Evolutionary conservation across 176 grass and related monocot species (phyloP).

Genomic region (Oryza glumipatula): DNA sequence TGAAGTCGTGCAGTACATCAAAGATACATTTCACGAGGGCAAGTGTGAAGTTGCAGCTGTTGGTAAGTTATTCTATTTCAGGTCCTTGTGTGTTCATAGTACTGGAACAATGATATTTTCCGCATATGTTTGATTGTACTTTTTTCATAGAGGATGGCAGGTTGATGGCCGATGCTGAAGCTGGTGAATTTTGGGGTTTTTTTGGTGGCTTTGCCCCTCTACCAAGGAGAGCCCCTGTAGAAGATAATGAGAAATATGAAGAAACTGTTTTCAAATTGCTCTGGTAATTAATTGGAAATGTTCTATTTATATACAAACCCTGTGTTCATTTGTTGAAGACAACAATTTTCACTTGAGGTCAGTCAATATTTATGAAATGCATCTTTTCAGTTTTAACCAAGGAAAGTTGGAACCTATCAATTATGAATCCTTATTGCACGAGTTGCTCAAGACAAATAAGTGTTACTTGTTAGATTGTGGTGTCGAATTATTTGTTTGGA

Average conservation of each 20-base stretch:
- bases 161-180: conserved; percentile 91
- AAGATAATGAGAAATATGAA: conserved; percentile 47
- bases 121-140: conserved; percentile 30
- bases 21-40: conserved; percentile 89
- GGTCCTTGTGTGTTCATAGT: not conserved
- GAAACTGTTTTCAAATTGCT: conserved; percentile 62
- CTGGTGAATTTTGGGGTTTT: conserved; percentile 97
- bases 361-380: conserved; percentile 30
- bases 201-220: conserved; percentile 99
- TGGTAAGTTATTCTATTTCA: conserved; percentile 59
- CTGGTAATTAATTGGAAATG: conserved; percentile 35
- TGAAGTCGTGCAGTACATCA: conserved; percentile 94
- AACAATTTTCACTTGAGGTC: conserved; percentile 5
- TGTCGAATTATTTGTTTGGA: conserved; percentile 83
- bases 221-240: conserved; percentile 64
- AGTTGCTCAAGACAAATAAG: conserved; percentile 81
- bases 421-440: conserved; percentile 63
- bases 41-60: conserved; percentile 88
- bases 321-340: conserved; percentile 25
- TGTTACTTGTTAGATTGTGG: conserved; percentile 84
- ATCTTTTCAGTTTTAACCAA: conserved; percentile 62
- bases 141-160: conserved; percentile 78
- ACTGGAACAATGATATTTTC: not conserved
- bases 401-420: conserved; percentile 57
- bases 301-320: conserved; percentile 1